phyloP scores from a whole-genome alignment of 75 land plant genomes.

The Picea sitchensis region DNA sequence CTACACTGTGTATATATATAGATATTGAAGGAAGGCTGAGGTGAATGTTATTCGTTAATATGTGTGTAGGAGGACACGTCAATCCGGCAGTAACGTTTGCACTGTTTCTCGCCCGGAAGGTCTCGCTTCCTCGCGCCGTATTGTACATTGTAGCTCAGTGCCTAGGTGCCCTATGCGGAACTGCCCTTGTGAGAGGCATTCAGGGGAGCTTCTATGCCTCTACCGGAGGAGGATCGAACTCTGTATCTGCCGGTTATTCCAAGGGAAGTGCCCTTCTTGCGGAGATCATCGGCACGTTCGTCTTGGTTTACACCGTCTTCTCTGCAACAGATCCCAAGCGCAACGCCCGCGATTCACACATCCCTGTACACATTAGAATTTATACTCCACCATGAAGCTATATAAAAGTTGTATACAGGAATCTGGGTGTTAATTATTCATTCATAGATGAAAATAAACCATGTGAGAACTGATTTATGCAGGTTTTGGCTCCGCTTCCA shows the following conservation, averaged over 20 bases:
- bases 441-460: background rate
- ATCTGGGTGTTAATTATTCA: background rate
- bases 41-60: background rate
- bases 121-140: constrained; percentile 16
- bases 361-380: constrained; percentile 17
- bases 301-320: constrained; percentile 31
- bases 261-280: constrained; percentile 14
- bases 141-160: constrained; percentile 19
- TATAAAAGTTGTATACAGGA: background rate
- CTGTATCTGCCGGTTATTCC: constrained; percentile 11
- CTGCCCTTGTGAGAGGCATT: constrained; percentile 12
- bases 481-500: constrained; percentile 49
- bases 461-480: too few relatives aligned
- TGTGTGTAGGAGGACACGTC: constrained; percentile 9
- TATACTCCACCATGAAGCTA: background rate
- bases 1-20: too few relatives aligned
- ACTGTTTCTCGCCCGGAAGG: constrained; percentile 19
- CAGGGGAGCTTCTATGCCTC: constrained; percentile 1
- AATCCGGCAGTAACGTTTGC: constrained; percentile 24
- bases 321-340: constrained; percentile 25
- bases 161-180: constrained; percentile 22
- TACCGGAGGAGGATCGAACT: constrained; percentile 20
- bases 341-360: constrained; percentile 22
- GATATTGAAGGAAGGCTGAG: too few relatives aligned
- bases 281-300: constrained; percentile 31